Evolutionary conservation across 768 basidiomycete species (phyloP).

Genomic region (Ramaria rubella): DNA sequence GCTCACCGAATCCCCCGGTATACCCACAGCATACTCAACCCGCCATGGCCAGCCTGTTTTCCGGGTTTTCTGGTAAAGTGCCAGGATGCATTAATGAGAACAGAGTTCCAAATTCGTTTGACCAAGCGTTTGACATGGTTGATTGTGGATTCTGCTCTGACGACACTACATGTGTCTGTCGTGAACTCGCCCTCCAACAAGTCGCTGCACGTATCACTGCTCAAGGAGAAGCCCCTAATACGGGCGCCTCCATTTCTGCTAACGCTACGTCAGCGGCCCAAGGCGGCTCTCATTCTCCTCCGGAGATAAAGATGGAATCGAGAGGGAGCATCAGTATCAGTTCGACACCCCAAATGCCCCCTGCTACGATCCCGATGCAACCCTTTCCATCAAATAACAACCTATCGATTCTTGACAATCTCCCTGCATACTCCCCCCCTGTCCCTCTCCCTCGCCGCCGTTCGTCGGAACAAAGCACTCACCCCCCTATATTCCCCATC

Average conservation of each 20-base stretch:
- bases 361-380: slow-evolving; percentile 15
- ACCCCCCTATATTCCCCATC: slow-evolving; percentile 44
- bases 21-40: slow-evolving; percentile 3
- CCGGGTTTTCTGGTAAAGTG: slow-evolving; percentile 3
- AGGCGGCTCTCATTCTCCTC: slow-evolving; percentile 8
- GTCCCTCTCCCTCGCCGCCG: slow-evolving; percentile 68
- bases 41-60: slow-evolving; percentile 6
- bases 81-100: slow-evolving; percentile 8
- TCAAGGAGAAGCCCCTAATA: slow-evolving; percentile 5
- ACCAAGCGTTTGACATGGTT: slow-evolving; percentile 39
- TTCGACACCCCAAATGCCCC: slow-evolving; percentile 11
- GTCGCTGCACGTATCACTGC: slow-evolving; percentile 15
- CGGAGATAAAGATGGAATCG: slow-evolving; percentile 8
- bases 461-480: slow-evolving; percentile 16
- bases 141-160: slow-evolving; percentile 75
- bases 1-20: slow-evolving; percentile 20
- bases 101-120: slow-evolving; percentile 14
- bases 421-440: slow-evolving; percentile 74
- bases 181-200: slow-evolving; percentile 53
- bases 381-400: slow-evolving; percentile 22
- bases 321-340: slow-evolving; percentile 13
- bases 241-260: slow-evolving; percentile 6
- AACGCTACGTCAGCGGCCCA: neutral
- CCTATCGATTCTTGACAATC: slow-evolving; percentile 65
- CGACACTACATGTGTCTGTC: slow-evolving; percentile 68